These are phyloP conservation scores for Oidiodendron maius DNA, from an alignment of 495 filamentous ascomycete species.

Conservation along the genomic window DNA sequence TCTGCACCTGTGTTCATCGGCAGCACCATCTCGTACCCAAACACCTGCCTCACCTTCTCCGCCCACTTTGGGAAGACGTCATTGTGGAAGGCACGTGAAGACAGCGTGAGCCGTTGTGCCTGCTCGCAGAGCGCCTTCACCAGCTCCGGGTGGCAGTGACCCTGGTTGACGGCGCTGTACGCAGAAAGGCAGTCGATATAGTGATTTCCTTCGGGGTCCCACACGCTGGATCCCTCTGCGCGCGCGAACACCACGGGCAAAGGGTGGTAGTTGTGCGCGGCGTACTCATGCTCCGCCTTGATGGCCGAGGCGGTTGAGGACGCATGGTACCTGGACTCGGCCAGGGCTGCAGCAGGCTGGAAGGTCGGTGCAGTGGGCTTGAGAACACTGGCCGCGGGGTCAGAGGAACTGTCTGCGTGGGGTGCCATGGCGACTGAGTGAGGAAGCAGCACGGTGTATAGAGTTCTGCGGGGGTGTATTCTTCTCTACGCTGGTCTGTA, in stretches of 20 bases:
- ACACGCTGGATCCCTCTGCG: constrained; percentile 79
- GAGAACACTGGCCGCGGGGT: constrained; percentile 22
- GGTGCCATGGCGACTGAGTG: constrained; percentile 42
- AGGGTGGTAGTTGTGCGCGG: constrained; percentile 98
- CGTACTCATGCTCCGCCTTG: constrained; percentile 71
- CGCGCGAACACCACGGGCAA: constrained; percentile 87
- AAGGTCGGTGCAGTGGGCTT: constrained; percentile 46
- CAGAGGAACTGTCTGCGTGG: constrained; percentile 38
- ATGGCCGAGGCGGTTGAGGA: constrained; percentile 76
- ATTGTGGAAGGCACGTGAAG: constrained; percentile 96
- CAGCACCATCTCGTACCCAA: constrained; percentile 97
- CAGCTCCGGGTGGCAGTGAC: constrained; percentile 95
- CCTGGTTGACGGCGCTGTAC: constrained; percentile 97
- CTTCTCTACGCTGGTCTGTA: not conserved
- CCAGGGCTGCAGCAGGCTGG: constrained; percentile 39
- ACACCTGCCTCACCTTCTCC: constrained; percentile 76
- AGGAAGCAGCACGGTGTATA: not conserved
- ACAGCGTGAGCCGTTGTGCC: constrained; percentile 83
- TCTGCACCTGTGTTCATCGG: constrained; percentile 99
- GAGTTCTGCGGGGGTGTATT: not conserved
- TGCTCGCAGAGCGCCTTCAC: constrained; percentile 86
- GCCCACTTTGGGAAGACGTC: constrained; percentile 98
- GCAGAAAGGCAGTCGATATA: constrained; percentile 98
- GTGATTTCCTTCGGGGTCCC: constrained; percentile 95
- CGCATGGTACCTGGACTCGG: constrained; percentile 63